Percentiles rank a stretch among this genome's conserved stretches.
These are phyloP conservation scores for Chrysanthemum makinoi DNA, from an alignment of 129 eudicot species.

Conservation along the genomic window DNA sequence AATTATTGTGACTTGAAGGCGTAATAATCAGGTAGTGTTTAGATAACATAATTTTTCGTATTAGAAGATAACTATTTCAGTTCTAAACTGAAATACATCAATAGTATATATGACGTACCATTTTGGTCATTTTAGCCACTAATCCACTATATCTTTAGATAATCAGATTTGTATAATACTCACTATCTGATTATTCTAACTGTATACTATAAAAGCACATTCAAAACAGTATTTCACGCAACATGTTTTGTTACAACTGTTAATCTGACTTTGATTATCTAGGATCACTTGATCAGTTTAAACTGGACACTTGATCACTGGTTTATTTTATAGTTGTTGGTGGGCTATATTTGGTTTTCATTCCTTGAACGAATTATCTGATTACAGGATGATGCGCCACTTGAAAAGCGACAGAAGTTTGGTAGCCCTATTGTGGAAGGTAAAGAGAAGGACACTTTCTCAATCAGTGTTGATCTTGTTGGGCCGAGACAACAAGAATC, in stretches of 20 bases:
- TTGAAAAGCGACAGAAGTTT: constrained; percentile 60
- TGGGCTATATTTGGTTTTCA: neutral
- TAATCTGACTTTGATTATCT: neutral
- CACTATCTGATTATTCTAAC: neutral
- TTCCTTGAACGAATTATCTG: neutral
- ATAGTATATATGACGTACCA: neutral
- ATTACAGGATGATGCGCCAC: constrained; percentile 77
- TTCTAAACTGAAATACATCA: neutral
- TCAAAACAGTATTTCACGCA: neutral
- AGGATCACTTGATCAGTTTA: neutral
- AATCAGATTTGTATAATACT: neutral
- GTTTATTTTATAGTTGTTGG: neutral
- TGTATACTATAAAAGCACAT: neutral
- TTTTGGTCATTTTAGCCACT: neutral
- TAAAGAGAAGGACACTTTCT: constrained; percentile 38
- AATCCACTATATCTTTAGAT: neutral
- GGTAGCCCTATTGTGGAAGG: constrained; percentile 36
- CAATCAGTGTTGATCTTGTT: constrained; percentile 28
- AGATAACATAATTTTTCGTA: neutral
- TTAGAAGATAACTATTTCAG: too few relatives aligned
- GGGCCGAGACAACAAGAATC: constrained; percentile 50
- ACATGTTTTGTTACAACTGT: neutral
- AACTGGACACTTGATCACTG: neutral
- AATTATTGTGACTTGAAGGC: neutral
- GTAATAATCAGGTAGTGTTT: neutral